These are phyloP conservation scores for Crucibulum laeve DNA, from an alignment of 768 basidiomycete species.

Conservation along the genomic window DNA sequence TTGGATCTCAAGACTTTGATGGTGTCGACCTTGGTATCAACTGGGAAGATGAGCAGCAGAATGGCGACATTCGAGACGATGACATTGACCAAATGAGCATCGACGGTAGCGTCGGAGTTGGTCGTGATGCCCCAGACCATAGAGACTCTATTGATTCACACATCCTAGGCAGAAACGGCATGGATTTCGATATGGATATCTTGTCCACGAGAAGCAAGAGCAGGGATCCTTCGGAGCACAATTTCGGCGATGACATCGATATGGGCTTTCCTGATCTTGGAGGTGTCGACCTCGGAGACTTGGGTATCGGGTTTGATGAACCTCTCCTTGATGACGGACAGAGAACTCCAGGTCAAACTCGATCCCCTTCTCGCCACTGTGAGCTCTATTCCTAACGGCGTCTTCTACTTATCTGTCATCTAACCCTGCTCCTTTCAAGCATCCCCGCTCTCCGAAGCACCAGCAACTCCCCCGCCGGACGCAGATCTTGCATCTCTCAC, in stretches of 20 bases:
- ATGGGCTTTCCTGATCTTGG: slow-evolving; percentile 47
- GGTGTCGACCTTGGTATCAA: slow-evolving; percentile 75
- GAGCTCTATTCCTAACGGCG: slow-evolving; percentile 21
- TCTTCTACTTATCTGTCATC: neutral
- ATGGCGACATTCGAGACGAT: slow-evolving; percentile 25
- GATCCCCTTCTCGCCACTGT: slow-evolving; percentile 69
- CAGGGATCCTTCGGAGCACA: slow-evolving; percentile 62
- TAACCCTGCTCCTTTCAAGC: slow-evolving; percentile 34
- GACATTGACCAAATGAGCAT: slow-evolving; percentile 49
- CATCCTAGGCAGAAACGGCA: slow-evolving; percentile 42
- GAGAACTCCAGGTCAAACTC: slow-evolving; percentile 56
- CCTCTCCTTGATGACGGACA: slow-evolving; percentile 35
- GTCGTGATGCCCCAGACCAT: slow-evolving; percentile 60
- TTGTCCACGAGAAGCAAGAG: slow-evolving; percentile 58
- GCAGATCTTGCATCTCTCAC: slow-evolving; percentile 44
- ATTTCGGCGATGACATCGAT: slow-evolving; percentile 52
- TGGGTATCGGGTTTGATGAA: slow-evolving; percentile 66
- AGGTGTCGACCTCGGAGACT: slow-evolving; percentile 60
- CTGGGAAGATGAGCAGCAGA: slow-evolving; percentile 58
- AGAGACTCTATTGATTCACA: slow-evolving; percentile 62
- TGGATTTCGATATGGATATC: slow-evolving; percentile 53
- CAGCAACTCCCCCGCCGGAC: slow-evolving; percentile 73
- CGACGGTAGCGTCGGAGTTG: slow-evolving; percentile 66
- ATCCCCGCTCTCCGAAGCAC: slow-evolving; percentile 72
- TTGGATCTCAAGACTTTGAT: slow-evolving; percentile 78